Evolutionary conservation across 345 rosid genomes (phyloP).

Genomic region (Clarkia xantiana): DNA sequence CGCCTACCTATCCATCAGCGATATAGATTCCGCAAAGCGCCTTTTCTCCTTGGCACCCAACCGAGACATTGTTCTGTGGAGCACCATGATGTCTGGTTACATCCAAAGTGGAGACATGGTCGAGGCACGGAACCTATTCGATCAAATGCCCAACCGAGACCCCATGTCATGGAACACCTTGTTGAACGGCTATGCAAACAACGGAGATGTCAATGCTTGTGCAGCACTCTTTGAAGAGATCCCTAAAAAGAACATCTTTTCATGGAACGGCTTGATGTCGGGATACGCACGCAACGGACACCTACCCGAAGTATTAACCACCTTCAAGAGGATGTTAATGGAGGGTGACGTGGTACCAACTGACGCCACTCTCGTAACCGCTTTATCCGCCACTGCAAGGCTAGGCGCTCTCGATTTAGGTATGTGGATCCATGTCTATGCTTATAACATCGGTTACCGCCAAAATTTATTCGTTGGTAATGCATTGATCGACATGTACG

Average conservation of each 20-base stretch:
- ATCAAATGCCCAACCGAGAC: conserved; percentile 51
- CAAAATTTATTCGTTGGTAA: conserved; percentile 51
- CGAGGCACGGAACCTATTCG: conserved; percentile 48
- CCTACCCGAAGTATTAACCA: conserved; percentile 30
- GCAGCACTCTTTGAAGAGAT: conserved; percentile 52
- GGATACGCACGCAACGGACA: conserved; percentile 37
- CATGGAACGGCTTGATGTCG: conserved; percentile 69
- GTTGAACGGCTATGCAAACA: conserved; percentile 45
- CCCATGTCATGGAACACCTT: conserved; percentile 82
- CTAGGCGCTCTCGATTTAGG: conserved; percentile 73
- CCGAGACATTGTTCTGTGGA: conserved; percentile 70
- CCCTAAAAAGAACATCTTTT: conserved; percentile 52
- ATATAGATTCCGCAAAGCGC: conserved; percentile 37
- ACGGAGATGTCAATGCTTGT: conserved; percentile 38
- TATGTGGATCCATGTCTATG: conserved; percentile 51
- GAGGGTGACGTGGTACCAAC: conserved; percentile 42
- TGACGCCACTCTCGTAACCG: conserved; percentile 59
- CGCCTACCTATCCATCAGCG: conserved; percentile 37
- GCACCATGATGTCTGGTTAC: conserved; percentile 59
- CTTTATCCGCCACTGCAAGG: conserved; percentile 63
- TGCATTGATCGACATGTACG: conserved; percentile 76
- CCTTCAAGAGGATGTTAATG: conserved; percentile 46
- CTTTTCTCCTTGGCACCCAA: conserved; percentile 62
- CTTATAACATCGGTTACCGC: conserved; percentile 35
- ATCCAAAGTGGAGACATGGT: conserved; percentile 42